Evolutionary conservation across 208 protist genomes (phyloP).

Genomic region (Naegleria lovaniensis): DNA sequence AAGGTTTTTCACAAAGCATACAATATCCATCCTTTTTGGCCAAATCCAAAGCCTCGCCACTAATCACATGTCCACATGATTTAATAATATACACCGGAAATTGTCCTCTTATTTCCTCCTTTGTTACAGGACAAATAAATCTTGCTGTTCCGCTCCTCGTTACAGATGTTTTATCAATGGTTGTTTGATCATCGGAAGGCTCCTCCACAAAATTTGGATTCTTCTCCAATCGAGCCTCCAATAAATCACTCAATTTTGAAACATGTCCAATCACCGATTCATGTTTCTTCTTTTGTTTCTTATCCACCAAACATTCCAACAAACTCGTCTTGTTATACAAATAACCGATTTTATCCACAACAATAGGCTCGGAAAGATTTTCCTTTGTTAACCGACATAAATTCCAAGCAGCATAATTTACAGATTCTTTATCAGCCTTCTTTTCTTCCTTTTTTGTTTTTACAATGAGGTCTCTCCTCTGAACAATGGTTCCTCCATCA

Average conservation of each 20-base stretch:
- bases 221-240: neutral
- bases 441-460: conserved; percentile 9
- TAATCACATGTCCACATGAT: conserved; percentile 7
- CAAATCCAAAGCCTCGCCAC: neutral
- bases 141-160: neutral
- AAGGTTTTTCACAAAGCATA: conserved; percentile 7
- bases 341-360: neutral
- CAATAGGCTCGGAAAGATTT: neutral
- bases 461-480: neutral
- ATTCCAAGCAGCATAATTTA: neutral
- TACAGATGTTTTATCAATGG: neutral
- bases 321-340: conserved; percentile 7
- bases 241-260: neutral
- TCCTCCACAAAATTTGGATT: neutral
- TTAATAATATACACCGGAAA: neutral
- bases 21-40: neutral
- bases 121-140: conserved; percentile 8
- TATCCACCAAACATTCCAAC: neutral
- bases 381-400: neutral
- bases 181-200: neutral
- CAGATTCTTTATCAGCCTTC: neutral
- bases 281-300: neutral
- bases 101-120: conserved; percentile 13
- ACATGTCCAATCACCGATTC: neutral
- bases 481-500: neutral